A percentile compares a stretch with the other conserved stretches of the same genome.
phyloP scores from a whole-genome alignment of 106 monocot genomes.

The Dendrobium huoshanense region DNA sequence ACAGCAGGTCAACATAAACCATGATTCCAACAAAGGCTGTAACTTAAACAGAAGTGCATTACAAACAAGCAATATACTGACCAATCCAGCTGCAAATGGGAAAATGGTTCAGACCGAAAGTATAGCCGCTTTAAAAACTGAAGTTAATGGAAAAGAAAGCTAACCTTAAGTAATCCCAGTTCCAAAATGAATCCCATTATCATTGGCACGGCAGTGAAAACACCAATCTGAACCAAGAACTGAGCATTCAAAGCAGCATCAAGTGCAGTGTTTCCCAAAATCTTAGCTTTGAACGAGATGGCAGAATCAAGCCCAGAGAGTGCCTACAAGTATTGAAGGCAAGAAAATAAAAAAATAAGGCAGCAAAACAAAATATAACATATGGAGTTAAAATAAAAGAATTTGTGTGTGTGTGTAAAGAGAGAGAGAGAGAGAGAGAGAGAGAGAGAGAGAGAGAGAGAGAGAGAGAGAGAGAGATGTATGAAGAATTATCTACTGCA shows the following conservation, averaged over 20 bases:
- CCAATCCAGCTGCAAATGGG: background rate
- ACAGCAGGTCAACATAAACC: no score
- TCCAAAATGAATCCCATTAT: conserved; percentile 95
- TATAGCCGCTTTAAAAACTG: background rate
- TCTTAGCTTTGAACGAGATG: conserved; percentile 45
- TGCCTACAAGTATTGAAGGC: conserved; percentile 40
- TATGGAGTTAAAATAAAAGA: background rate
- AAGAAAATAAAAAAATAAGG: background rate
- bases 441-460: no score
- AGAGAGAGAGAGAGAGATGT: no score
- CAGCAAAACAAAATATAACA: background rate
- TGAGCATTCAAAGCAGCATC: conserved; percentile 96
- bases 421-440: no score
- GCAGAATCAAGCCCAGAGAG: conserved; percentile 79
- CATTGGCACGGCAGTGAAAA: conserved; percentile 98
- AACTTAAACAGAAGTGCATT: background rate
- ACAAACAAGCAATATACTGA: background rate
- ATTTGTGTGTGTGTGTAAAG: no score
- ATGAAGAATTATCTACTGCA: no score
- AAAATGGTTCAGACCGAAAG: background rate
- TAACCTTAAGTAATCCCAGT: conserved; percentile 68
- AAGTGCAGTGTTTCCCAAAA: conserved; percentile 67
- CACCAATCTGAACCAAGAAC: conserved; percentile 93
- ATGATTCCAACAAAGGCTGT: background rate
- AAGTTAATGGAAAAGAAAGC: background rate